Evolutionary conservation across 345 rosid species (phyloP).

Genomic region (Rhodamnia argentea): DNA sequence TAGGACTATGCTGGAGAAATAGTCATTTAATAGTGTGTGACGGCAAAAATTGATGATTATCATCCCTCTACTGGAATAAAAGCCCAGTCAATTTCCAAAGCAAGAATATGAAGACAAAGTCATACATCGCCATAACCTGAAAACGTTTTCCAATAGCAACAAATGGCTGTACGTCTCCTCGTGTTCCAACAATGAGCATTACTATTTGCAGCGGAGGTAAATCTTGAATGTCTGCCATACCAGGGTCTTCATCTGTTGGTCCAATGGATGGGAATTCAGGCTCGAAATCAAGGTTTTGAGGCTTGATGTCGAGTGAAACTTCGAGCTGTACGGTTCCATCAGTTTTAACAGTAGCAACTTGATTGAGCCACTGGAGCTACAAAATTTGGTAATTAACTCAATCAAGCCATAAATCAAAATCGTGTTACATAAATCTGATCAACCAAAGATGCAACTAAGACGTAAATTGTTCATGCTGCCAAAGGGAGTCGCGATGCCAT

Average conservation of each 20-base stretch:
- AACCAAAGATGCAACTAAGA: background rate
- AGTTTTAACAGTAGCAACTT: slow-evolving; percentile 28
- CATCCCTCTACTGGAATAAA: background rate
- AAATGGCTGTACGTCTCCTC: slow-evolving; percentile 65
- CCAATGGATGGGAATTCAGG: slow-evolving; percentile 11
- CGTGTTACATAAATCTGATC: background rate
- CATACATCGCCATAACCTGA: slow-evolving; percentile 23
- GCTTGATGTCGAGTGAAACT: slow-evolving; percentile 30
- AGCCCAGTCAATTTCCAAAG: background rate
- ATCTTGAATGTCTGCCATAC: slow-evolving; percentile 3
- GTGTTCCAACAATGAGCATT: slow-evolving; percentile 59
- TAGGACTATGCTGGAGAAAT: background rate
- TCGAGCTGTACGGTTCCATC: slow-evolving; percentile 49
- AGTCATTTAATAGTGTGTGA: background rate
- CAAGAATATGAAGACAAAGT: background rate
- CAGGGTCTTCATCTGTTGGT: slow-evolving; percentile 14
- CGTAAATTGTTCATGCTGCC: too few relatives aligned
- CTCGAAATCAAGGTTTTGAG: slow-evolving; percentile 15
- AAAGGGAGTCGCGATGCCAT: background rate
- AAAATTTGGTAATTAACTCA: background rate
- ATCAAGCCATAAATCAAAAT: background rate
- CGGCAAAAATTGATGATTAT: background rate
- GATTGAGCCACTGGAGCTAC: slow-evolving; percentile 40
- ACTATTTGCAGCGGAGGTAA: slow-evolving; percentile 42
- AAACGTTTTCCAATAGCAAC: slow-evolving; percentile 50